Evolutionary conservation across 495 filamentous ascomycete species (phyloP).

Genomic region (Extremus antarcticus): DNA sequence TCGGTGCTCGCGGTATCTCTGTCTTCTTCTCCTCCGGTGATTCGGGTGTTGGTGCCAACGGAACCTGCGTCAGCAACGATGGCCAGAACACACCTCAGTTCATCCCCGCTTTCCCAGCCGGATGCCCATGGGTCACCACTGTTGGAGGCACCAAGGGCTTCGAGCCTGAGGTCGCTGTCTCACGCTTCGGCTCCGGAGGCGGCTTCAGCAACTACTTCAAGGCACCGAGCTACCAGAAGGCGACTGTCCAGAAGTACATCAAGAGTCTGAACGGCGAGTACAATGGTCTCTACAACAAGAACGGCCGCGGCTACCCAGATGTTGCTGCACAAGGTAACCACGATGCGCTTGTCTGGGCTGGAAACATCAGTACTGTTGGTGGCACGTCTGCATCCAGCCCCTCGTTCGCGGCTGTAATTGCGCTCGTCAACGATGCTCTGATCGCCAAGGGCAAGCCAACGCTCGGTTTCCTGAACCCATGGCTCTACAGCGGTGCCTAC

Average conservation of each 20-base stretch:
- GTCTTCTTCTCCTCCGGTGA: constrained; percentile 31
- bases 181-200: constrained; percentile 23
- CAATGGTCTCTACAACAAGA: constrained; percentile 29
- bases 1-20: constrained; percentile 25
- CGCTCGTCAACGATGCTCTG: constrained; percentile 30
- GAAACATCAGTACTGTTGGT: constrained; percentile 22
- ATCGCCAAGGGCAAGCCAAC: constrained; percentile 24
- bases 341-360: constrained; percentile 27
- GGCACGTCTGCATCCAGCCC: constrained; percentile 31
- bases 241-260: constrained; percentile 25
- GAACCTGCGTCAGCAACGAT: constrained; percentile 26
- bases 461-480: constrained; percentile 35
- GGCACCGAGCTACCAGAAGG: constrained; percentile 26
- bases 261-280: constrained; percentile 21
- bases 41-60: constrained; percentile 24
- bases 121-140: constrained; percentile 29
- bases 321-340: constrained; percentile 28
- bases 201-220: constrained; percentile 33
- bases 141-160: constrained; percentile 32
- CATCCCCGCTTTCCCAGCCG: constrained; percentile 28
- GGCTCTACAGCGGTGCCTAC: constrained; percentile 28
- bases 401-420: constrained; percentile 25
- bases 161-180: constrained; percentile 29
- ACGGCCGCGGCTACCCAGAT: constrained; percentile 31
- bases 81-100: constrained; percentile 26